A percentile compares a stretch with the other conserved stretches of the same genome.
Conservation (phyloP, 441 rosid genomes). For the Manihot esculenta region DNA sequence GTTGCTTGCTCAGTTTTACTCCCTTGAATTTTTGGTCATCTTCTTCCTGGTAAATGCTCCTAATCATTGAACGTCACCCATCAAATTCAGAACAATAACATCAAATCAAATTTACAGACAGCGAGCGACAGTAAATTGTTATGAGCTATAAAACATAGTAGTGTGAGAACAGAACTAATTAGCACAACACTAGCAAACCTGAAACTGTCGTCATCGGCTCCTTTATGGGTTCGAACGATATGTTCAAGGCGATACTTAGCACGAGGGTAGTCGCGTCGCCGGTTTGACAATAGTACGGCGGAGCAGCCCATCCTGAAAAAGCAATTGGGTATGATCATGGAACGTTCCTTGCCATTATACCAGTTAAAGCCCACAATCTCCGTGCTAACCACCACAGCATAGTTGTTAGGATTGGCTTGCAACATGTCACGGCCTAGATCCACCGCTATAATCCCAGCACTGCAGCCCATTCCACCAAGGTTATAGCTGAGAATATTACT, state of each 20-base stretch:
- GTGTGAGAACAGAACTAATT: no score
- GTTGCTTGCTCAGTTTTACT: conserved; percentile 67
- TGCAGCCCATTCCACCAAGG: conserved; percentile 95
- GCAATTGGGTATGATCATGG: conserved; percentile 88
- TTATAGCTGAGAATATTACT: conserved; percentile 87
- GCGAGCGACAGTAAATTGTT: no score
- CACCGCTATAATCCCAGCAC: conserved; percentile 75
- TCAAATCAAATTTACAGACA: no score
- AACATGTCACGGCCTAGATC: conserved; percentile 90
- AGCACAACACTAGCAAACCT: conserved; percentile 40
- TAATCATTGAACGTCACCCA: conserved; percentile 10
- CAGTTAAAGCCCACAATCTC: conserved; percentile 95
- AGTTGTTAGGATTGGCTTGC: conserved; percentile 70
- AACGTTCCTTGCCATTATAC: conserved; percentile 68
- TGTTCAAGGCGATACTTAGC: conserved; percentile 89
- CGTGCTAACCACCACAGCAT: conserved; percentile 80
- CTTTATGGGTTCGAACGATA: conserved; percentile 85
- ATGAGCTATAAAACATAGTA: no score
- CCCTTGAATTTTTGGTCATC: conserved; percentile 77
- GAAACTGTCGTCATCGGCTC: conserved; percentile 90
- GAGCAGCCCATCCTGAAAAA: conserved; percentile 88
- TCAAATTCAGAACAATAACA: no score
- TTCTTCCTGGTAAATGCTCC: conserved; percentile 86
- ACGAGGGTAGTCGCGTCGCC: conserved; percentile 60
- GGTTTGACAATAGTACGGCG: conserved; percentile 75